Evolutionary conservation across 805 yeast species (phyloP).

Genomic region (Candida tammaniensis): DNA sequence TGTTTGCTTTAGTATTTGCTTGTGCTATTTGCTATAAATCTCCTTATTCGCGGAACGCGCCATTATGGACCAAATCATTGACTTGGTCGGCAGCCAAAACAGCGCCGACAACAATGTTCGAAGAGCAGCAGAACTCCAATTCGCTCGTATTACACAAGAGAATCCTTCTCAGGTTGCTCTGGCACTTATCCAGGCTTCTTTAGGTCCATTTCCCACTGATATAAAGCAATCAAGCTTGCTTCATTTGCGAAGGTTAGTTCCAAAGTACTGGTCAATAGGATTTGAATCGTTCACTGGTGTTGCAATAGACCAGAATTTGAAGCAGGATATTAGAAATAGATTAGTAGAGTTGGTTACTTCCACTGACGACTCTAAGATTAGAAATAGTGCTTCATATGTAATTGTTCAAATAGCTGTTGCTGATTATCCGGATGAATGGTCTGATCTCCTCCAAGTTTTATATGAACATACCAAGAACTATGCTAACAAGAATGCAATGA

Average conservation of each 20-base stretch:
- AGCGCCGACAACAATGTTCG: conserved; percentile 52
- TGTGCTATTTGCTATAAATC: conserved; percentile 3
- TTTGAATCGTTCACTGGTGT: conserved; percentile 73
- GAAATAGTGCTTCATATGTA: conserved; percentile 67
- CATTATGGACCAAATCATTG: background rate
- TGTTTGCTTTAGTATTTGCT: background rate
- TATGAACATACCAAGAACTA: conserved; percentile 39
- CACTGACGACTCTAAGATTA: conserved; percentile 52
- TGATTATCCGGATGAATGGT: conserved; percentile 98
- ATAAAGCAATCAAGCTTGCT: conserved; percentile 63
- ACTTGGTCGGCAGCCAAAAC: conserved; percentile 22
- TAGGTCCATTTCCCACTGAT: conserved; percentile 22
- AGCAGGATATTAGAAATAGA: conserved; percentile 46
- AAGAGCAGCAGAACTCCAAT: conserved; percentile 49
- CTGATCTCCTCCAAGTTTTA: conserved; percentile 53
- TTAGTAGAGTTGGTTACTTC: conserved; percentile 48
- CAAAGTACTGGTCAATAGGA: conserved; percentile 79
- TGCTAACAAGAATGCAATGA: conserved; percentile 27
- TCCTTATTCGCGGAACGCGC: conserved; percentile 2
- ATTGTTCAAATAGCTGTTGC: conserved; percentile 82
- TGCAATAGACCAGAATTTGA: conserved; percentile 53
- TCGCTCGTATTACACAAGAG: conserved; percentile 37
- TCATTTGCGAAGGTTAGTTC: conserved; percentile 65
- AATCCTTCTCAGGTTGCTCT: conserved; percentile 50
- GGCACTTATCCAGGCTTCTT: conserved; percentile 43